Conservation (phyloP, 805 yeast species). For the Candida xyloterini region DNA sequence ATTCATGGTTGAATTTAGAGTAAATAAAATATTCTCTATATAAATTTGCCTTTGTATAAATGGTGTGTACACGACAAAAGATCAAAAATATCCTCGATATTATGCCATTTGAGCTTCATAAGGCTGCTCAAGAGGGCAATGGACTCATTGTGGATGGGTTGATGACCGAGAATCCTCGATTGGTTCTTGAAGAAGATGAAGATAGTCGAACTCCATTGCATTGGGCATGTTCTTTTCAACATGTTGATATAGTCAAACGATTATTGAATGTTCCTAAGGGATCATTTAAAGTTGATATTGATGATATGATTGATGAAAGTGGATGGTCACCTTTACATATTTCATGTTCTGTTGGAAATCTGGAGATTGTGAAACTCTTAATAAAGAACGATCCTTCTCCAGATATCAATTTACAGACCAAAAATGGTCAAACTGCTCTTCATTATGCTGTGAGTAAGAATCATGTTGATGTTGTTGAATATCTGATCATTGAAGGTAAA, state of each 20-base stretch:
- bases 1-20: constrained; percentile 24
- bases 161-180: constrained; percentile 47
- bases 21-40: constrained; percentile 1
- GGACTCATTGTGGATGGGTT: constrained; percentile 48
- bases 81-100: background rate
- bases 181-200: constrained; percentile 50
- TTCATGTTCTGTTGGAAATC: constrained; percentile 71
- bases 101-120: constrained; percentile 40
- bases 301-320: constrained; percentile 64
- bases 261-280: constrained; percentile 38
- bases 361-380: constrained; percentile 48
- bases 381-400: constrained; percentile 50
- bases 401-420: constrained; percentile 58
- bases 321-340: constrained; percentile 92
- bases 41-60: constrained; percentile 8
- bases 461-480: constrained; percentile 50
- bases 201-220: constrained; percentile 82
- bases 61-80: constrained; percentile 4
- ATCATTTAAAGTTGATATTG: constrained; percentile 48
- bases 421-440: constrained; percentile 66
- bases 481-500: constrained; percentile 49
- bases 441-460: constrained; percentile 76
- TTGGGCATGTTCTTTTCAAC: constrained; percentile 78
- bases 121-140: constrained; percentile 66
- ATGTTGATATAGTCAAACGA: constrained; percentile 48